Percentiles rank a stretch among this genome's conserved stretches.
Evolutionary conservation across 352 stramenopile genomes (phyloP).

Genomic region (Globisporangium orthogonon): DNA sequence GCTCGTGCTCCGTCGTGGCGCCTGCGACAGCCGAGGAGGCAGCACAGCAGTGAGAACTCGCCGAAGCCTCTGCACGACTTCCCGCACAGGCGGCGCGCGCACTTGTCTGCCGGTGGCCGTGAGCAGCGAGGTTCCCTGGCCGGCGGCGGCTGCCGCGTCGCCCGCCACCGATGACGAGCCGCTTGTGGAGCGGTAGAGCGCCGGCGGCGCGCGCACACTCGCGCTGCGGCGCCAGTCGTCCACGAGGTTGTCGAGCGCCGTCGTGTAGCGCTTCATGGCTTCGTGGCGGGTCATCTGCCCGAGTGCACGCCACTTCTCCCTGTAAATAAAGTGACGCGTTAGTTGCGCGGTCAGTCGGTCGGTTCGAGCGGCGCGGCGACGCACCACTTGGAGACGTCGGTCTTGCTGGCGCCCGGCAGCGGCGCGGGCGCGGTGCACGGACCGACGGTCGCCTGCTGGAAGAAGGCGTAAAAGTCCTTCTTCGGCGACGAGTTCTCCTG

Average conservation of each 20-base stretch:
- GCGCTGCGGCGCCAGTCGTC: slow-evolving; percentile 73
- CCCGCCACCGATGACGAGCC: slow-evolving; percentile 7
- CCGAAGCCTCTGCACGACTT: slow-evolving; percentile 1
- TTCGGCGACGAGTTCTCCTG: slow-evolving; percentile 68
- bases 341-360: background rate
- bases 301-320: slow-evolving; percentile 71
- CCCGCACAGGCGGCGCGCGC: slow-evolving; percentile 1
- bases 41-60: background rate
- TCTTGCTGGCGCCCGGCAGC: slow-evolving; percentile 31
- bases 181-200: slow-evolving; percentile 10
- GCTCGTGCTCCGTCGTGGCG: slow-evolving; percentile 31
- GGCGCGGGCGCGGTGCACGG: slow-evolving; percentile 33
- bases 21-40: slow-evolving; percentile 2
- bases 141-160: background rate
- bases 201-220: slow-evolving; percentile 23
- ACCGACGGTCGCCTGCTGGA: slow-evolving; percentile 65
- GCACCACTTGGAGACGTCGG: slow-evolving; percentile 53
- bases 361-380: background rate
- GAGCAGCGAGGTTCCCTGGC: slow-evolving; percentile 1
- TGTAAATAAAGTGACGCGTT: background rate
- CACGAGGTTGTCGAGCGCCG: slow-evolving; percentile 69
- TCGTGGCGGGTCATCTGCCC: slow-evolving; percentile 63
- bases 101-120: background rate
- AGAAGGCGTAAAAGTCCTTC: slow-evolving; percentile 77
- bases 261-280: slow-evolving; percentile 77